phyloP scores from a whole-genome alignment of 1,139 yeast species.

The Blastobotrys buckinghamii region DNA sequence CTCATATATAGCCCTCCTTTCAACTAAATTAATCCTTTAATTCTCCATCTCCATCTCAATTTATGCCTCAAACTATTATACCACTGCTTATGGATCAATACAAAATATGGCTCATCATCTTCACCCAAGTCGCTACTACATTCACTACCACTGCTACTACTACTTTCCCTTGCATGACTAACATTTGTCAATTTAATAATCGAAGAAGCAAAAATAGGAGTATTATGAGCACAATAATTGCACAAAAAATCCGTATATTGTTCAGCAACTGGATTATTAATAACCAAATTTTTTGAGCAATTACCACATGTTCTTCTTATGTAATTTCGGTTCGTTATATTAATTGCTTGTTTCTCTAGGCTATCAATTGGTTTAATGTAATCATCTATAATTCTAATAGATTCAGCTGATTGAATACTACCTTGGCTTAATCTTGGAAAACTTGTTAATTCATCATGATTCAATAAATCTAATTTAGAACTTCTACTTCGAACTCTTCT shows the following conservation, averaged over 20 bases:
- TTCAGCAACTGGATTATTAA: background rate
- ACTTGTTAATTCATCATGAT: slow-evolving; percentile 56
- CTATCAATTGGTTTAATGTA: slow-evolving; percentile 17
- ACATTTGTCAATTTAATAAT: slow-evolving; percentile 4
- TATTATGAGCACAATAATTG: slow-evolving; percentile 10
- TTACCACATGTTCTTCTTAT: slow-evolving; percentile 5
- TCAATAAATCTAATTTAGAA: slow-evolving; percentile 58
- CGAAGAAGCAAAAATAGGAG: slow-evolving; percentile 8
- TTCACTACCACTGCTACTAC: no score
- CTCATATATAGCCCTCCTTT: no score
- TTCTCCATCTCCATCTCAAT: slow-evolving; percentile 45
- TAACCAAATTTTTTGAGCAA: slow-evolving; percentile 3
- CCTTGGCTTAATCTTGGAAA: slow-evolving; percentile 33
- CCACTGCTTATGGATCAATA: slow-evolving; percentile 23
- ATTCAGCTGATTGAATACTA: slow-evolving; percentile 13
- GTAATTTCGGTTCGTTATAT: background rate
- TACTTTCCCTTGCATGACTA: background rate
- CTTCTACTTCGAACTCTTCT: slow-evolving; percentile 25
- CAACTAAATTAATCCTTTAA: slow-evolving; percentile 33
- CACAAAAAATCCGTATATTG: slow-evolving; percentile 11
- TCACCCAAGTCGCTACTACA: no score
- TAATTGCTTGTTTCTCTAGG: background rate
- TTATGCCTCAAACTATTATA: slow-evolving; percentile 33
- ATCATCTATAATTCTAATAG: slow-evolving; percentile 26
- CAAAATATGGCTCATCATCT: slow-evolving; percentile 14